phyloP scores from a whole-genome alignment of 768 basidiomycete species.

The Rhizopogon vesiculosus region DNA sequence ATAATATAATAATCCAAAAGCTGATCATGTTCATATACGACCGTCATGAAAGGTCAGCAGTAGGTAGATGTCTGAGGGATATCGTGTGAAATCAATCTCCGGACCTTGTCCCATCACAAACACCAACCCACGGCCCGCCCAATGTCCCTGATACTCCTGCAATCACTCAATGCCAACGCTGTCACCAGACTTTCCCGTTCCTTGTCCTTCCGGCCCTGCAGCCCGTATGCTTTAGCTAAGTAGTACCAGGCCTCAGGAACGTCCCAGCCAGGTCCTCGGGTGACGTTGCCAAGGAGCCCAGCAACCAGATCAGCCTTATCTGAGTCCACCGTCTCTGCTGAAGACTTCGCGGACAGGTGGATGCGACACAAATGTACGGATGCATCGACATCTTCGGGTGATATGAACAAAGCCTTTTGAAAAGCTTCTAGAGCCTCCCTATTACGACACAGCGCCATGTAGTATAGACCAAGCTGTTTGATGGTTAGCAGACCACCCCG shows the following conservation, averaged over 20 bases:
- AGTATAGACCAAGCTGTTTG: conserved; percentile 70
- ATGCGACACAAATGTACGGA: conserved; percentile 73
- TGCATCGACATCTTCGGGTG: conserved; percentile 74
- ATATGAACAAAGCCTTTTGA: conserved; percentile 85
- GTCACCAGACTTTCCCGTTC: conserved; percentile 71
- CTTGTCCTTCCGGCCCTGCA: conserved; percentile 65
- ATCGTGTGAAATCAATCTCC: background rate
- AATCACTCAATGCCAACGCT: conserved; percentile 63
- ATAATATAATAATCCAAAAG: background rate
- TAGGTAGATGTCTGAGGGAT: background rate
- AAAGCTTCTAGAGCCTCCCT: conserved; percentile 71
- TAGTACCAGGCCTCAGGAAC: conserved; percentile 94
- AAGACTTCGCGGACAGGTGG: conserved; percentile 43
- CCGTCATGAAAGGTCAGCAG: background rate
- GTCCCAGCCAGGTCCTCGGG: conserved; percentile 83
- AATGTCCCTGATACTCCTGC: conserved; percentile 59
- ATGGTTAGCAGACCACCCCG: background rate
- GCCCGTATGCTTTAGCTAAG: conserved; percentile 74
- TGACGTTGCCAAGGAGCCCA: conserved; percentile 70
- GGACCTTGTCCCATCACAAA: conserved; percentile 29
- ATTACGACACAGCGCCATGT: conserved; percentile 51
- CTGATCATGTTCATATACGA: background rate
- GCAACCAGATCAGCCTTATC: conserved; percentile 77
- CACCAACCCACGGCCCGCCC: conserved; percentile 66
- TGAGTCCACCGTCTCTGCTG: conserved; percentile 14